Evolutionary conservation across 2,329 filamentous ascomycete species (phyloP), one percentile per base, ranked within the genome.

Genomic region (Xylariaceae sp.): DNA sequence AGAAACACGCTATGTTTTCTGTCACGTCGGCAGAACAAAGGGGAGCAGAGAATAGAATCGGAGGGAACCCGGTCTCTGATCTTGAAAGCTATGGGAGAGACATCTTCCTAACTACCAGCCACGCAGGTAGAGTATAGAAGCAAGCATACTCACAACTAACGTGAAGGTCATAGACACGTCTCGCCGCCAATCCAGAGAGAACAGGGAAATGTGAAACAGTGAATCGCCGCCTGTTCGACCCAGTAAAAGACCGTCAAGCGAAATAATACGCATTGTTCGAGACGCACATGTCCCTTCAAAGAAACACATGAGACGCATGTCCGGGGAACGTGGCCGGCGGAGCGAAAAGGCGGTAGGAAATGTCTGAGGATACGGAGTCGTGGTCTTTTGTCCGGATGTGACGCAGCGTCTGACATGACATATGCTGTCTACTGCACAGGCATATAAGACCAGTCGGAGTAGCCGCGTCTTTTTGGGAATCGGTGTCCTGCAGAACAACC

Each of bases 401-500:
- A 51, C 39, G 47, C n/a, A 13, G 15, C 37, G 56, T 48, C 41
- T 59, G 37, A 50, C 23, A 56, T 41, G n/a, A 35, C 58, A 47
- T 44, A 37, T 57, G 51, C 44, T 3, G 47, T 53, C 17, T 18
- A 51, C 35, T 10, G 13, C n/a, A 41, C 3, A 18, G 35, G 37
- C 23, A 15, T 63, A 63, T 61, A 63, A 61, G 56, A 56, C 51
- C 34, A 51, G 51, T 18, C 57, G 52, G 35, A 34, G 23, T 18
- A 37, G 51, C 49, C 11, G 49, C 49, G 5, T 23, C 9, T 23
- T 51, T 51, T 34, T 7, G 4, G 39, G 56, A 44, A 48, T 34
- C 11, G 17, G 44, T 49, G 53, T 57, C 37, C 35, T 55, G 54
- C 55, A 57, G 18, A 45, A n/a, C 11, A 39, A 45, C 15, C 37